phyloP scores from a whole-genome alignment of 768 basidiomycete genomes.

The Lepiota venenata region DNA sequence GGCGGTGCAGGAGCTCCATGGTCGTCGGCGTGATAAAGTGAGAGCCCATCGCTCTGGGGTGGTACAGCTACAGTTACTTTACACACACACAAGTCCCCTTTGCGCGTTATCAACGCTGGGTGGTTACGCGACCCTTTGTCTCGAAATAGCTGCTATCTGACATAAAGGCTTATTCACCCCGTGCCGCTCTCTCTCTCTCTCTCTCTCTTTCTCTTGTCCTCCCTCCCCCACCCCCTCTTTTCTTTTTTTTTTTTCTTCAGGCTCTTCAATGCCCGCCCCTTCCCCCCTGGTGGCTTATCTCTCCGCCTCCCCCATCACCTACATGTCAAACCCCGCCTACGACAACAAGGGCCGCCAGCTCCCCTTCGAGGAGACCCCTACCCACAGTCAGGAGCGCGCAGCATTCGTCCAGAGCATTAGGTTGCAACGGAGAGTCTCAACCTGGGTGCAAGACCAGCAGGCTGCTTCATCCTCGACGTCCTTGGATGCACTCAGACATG shows the following conservation, averaged over 20 bases:
- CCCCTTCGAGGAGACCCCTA: slow-evolving; percentile 38
- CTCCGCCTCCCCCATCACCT: slow-evolving; percentile 21
- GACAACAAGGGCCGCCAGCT: slow-evolving; percentile 43
- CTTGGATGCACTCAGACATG: too few species aligned
- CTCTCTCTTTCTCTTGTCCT: neutral
- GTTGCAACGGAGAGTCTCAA: neutral
- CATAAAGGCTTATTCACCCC: slow-evolving; percentile 6
- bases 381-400: slow-evolving; percentile 47
- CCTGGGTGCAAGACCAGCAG: slow-evolving; percentile 1
- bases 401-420: slow-evolving; percentile 49
- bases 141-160: slow-evolving; percentile 1
- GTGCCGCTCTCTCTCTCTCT: neutral
- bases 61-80: too few species aligned
- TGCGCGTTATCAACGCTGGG: slow-evolving; percentile 17
- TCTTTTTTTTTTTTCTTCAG: neutral
- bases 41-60: too few species aligned
- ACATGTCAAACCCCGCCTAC: slow-evolving; percentile 27
- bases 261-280: slow-evolving; percentile 13
- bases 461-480: neutral
- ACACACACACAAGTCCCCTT: too few species aligned
- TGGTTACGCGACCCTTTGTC: slow-evolving; percentile 10
- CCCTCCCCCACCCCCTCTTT: neutral
- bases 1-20: too few species aligned
- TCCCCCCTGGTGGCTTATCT: slow-evolving; percentile 21
- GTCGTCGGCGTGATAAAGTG: too few species aligned